Base-by-base conservation (phyloP, 805 yeast species). In the Schwanniomyces pseudopolymorphus region DNA sequence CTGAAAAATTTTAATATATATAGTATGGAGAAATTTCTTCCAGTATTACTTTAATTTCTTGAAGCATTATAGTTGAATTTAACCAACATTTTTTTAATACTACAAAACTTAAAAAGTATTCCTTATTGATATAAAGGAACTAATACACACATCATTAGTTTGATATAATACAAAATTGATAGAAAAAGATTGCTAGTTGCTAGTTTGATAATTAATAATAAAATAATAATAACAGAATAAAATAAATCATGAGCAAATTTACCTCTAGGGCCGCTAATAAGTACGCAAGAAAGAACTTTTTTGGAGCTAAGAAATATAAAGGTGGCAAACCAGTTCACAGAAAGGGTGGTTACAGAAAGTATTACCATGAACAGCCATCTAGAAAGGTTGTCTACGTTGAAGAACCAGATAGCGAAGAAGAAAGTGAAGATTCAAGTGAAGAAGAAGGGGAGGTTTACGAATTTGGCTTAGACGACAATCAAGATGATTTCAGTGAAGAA, bases 321-420 rank as follows among this genome's bases (percentile, higher is more conserved):
- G 40, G 44, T 24, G 47, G 52, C 39, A 56, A 56, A 44, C 39
- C 39, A 36, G 19, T 3, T 16, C 10, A 36, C 22, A 36, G 14
- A 13, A 36, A 13, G 25, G 39, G 39, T 9, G 39, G 56, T 33
- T 69, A 67, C 55, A 59, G 71, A 52, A 61, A 58, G 25, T 64
- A 69, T 52, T 63, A 57, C 49, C 64, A 67, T 45, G 57, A 59
- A 36, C 72, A 69, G 51, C 74, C 72, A 9, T 54, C 66, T 8
- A 59, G 61, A 13, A 56, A 60, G 27, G 58, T 55, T 36, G 75
- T 69, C n/a, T 71, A 58, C 47, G 72, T 72, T 27, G 78, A 72
- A 60, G 78, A 72, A 54, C 77, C 78, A 25, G 69, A 63, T 39
- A 63, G 69, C 42, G 73, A 67, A 31, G 59, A 60, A 14, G 71